Conservation (phyloP, 2,329 filamentous ascomycete genomes). For the Fusarium scirpi region DNA sequence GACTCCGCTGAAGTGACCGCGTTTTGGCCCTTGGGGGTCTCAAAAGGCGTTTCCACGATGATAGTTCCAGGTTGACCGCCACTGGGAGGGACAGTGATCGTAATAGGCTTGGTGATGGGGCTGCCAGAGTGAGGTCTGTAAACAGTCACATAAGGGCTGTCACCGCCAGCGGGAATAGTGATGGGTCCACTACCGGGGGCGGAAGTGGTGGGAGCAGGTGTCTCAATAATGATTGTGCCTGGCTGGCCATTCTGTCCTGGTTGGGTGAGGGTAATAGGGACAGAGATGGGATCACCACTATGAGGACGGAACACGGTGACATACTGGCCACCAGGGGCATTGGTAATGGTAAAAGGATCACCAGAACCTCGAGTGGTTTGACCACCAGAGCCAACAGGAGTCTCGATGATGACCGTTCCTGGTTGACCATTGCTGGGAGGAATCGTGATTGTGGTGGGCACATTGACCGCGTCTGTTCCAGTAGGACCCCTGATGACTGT, state of each 20-base stretch:
- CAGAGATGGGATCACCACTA: conserved; percentile 31
- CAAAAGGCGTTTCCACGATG: conserved; percentile 30
- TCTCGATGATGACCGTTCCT: conserved; percentile 35
- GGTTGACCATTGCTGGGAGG: conserved; percentile 14
- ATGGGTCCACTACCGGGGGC: conserved; percentile 23
- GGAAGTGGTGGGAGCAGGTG: conserved; percentile 18
- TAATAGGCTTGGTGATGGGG: conserved; percentile 16
- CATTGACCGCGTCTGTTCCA: conserved; percentile 20
- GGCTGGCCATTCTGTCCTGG: conserved; percentile 20
- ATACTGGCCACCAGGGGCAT: conserved; percentile 15
- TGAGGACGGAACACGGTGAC: conserved; percentile 33
- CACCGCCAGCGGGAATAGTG: conserved; percentile 23
- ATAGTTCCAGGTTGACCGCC: conserved; percentile 26
- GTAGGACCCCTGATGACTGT: conserved; percentile 33
- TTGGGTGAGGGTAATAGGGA: conserved; percentile 34
- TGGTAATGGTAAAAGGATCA: conserved; percentile 28
- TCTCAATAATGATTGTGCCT: conserved; percentile 34
- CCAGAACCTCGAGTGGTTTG: conserved; percentile 8
- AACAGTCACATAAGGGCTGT: conserved; percentile 25
- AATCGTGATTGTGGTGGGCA: conserved; percentile 27
- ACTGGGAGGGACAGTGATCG: conserved; percentile 16
- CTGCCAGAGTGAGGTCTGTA: conserved; percentile 27
- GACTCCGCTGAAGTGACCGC: conserved; percentile 9
- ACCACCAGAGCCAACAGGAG: conserved; percentile 16
- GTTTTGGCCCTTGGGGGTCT: conserved; percentile 28